phyloP scores from a whole-genome alignment of 2,329 filamentous ascomycete genomes.

The Erysiphe neolycopersici region DNA sequence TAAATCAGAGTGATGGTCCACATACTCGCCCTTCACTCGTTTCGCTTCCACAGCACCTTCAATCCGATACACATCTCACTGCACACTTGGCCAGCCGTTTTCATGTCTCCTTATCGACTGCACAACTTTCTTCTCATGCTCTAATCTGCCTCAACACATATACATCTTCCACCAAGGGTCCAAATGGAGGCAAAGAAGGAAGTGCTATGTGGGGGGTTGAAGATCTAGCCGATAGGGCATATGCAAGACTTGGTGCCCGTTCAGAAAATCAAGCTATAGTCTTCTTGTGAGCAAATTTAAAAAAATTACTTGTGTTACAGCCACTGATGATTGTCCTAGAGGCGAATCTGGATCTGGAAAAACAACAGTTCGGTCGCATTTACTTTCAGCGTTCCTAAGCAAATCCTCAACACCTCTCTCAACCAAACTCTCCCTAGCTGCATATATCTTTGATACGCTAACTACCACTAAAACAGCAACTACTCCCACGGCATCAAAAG shows the following conservation, averaged over 20 bases:
- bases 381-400: conserved; percentile 60
- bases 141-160: conserved; percentile 88
- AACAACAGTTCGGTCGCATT: conserved; percentile 74
- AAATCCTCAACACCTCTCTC: conserved; percentile 85
- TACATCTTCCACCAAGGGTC: conserved; percentile 62
- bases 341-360: conserved; percentile 93
- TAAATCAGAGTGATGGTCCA: conserved; percentile 22
- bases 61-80: conserved; percentile 54
- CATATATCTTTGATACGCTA: conserved; percentile 85
- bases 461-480: conserved; percentile 95
- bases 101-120: conserved; percentile 71
- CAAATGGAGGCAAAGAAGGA: conserved; percentile 74
- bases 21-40: conserved; percentile 72
- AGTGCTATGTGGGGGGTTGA: conserved; percentile 83
- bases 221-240: conserved; percentile 69
- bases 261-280: conserved; percentile 83
- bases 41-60: conserved; percentile 57
- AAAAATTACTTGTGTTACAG: not conserved
- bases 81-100: conserved; percentile 71
- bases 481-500: conserved; percentile 84
- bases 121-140: conserved; percentile 70
- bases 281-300: conserved; percentile 50
- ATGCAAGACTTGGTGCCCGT: conserved; percentile 57
- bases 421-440: conserved; percentile 72
- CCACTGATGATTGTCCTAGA: conserved; percentile 19